Base-by-base conservation (phyloP, 345 rosid genomes). In the Eucalyptus decipiens region DNA sequence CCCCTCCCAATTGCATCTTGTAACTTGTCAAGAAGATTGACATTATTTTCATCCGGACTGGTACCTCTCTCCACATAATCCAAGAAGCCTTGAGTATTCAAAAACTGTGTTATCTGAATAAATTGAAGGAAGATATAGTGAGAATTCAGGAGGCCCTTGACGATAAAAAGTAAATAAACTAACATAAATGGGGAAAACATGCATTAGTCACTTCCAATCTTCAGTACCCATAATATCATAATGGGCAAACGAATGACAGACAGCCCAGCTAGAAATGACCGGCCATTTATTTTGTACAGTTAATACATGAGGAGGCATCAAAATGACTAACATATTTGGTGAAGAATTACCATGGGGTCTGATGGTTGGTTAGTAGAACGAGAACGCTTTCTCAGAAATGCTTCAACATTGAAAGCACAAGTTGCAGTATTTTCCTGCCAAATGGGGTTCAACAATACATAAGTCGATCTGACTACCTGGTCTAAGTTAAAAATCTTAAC, bases 1-100 rank as follows among this genome's bases (percentile, higher is more conserved):
- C 98, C 99, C 95, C 99, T 97, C 86, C 98, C 98, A 88, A 97
- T 91, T 81, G 99, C 97, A 92, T 98, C 99, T 94, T 97, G 99
- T 92, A 96, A 93, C 94, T 95, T 98, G 90, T 98, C 99, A 45
- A 98, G 96, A 54, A 97, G 98, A 94, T 97, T 95, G 92, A 91
- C 91, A 91, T 91, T 93, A 90, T 92, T 94, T 94, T 94, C 97
- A 80, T 95, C 98, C 88, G 94, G 94, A 91, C 95, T 93, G 58
- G 92, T 89, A 85, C 95, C 95, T 91, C 99, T 96, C 94, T 96
- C 99, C 88, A 96, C 90, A 93, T 94, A 97, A 94, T 98, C 99
- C 92, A 97, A 89, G 94, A 98, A 98, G 88, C 98, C 99, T 54
- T 93, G 98, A 83, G 99, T 94, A 54, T 93, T 98, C 92, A 96